These are phyloP conservation scores for Aureobasidium vineae DNA, from an alignment of 2,329 filamentous ascomycete genomes.

Conservation along the genomic window DNA sequence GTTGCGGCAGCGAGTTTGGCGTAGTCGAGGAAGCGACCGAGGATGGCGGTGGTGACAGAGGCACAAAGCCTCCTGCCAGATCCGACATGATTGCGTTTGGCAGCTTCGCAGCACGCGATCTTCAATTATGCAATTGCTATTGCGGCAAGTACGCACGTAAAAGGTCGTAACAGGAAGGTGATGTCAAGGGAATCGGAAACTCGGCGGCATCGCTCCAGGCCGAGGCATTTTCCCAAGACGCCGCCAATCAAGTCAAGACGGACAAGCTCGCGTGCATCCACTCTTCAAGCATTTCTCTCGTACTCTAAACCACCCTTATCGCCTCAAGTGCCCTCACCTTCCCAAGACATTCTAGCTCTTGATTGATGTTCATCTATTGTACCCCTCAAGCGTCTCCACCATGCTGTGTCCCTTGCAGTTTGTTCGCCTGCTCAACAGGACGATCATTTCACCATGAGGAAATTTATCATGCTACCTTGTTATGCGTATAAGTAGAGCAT, in stretches of 20 bases:
- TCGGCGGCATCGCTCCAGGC: neutral
- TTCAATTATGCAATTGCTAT: neutral
- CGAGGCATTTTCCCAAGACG: neutral
- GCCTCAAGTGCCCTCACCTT: neutral
- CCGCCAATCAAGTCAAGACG: conserved; percentile 15
- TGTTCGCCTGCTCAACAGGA: neutral
- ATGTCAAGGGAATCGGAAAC: neutral
- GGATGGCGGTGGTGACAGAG: conserved; percentile 52
- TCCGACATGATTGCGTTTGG: conserved; percentile 11
- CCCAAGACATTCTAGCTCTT: conserved; percentile 13
- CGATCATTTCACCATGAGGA: neutral
- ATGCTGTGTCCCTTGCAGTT: conserved; percentile 9
- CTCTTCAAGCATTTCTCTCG: conserved; percentile 12
- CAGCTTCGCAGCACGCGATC: conserved; percentile 12
- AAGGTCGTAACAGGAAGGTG: conserved; percentile 13
- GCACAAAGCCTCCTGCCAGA: conserved; percentile 24
- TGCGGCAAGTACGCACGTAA: conserved; percentile 7
- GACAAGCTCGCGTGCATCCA: conserved; percentile 10
- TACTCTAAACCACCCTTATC: conserved; percentile 15
- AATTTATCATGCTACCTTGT: neutral
- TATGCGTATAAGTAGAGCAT: neutral
- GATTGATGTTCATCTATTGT: conserved; percentile 4
- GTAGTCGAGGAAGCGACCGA: conserved; percentile 44
- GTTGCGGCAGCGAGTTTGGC: conserved; percentile 50
- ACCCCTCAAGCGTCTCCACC: neutral